Base-by-base conservation (phyloP, 345 rosid genomes). In the Brassica incana region DNA sequence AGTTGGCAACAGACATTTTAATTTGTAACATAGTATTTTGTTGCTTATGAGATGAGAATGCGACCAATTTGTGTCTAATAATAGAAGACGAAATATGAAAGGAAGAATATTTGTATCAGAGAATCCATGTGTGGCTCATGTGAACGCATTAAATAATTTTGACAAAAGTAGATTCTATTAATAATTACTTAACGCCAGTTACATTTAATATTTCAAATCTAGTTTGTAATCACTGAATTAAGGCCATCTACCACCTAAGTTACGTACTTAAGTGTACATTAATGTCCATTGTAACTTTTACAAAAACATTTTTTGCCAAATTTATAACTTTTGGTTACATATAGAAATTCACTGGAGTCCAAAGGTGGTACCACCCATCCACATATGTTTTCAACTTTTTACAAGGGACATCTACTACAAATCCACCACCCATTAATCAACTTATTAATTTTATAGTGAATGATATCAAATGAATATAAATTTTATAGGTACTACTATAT, bases 81-180 rank as follows among this genome's bases (percentile, higher is more conserved):
- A 8, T 33, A 8, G 29, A 15, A 35, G 69, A 35, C 69, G 29
- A 65, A 36, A 33, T 35, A 20, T 67, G 71, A 67, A 67, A 38
- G 32, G 32, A 40, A 18, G 56, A 67, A 67, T 40, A 67, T 40
- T 67, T 67, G 71, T 67, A 40, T 20, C 33, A 40, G 18, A 43
- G 15, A 67, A 67, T 67, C 71, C 71, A 67, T 40, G 71, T 40
- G 71, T 43, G 56, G 71, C 71, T 67, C 56, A 67, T 67, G 71
- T 67, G 71, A 67, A 67, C 58, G 56, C 56, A 67, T 40, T 40
- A 40, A 11, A 7, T 20, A 5, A 10, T 40, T 36, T 40, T 65
- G 10, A 2, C 35, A 11, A 23, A 67, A 6, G 35, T 40, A 40
- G 54, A 38, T 40, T 67, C 33, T 40, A 20, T 40, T 23, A 40